Base-by-base conservation (phyloP, 2,329 filamentous ascomycete genomes). In the Sclerotinia spermophila region DNA sequence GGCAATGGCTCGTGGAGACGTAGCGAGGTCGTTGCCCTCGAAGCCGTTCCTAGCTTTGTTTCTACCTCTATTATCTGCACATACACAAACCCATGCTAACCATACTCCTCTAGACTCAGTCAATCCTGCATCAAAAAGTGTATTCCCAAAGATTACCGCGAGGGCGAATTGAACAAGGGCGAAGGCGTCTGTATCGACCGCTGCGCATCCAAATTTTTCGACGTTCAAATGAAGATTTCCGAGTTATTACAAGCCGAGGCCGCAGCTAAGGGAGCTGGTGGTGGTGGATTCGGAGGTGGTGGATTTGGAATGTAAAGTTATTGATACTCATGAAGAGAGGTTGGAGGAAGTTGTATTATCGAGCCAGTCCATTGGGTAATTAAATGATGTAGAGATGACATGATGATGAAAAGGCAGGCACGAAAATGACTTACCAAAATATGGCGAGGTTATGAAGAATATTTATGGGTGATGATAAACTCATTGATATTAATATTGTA, bases 181-280 rank as follows among this genome's bases (percentile, higher is more conserved):
- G 96, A 99, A 84, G 94, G 92, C 77, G 96, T 99, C 78, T 99
- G 96, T 85, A 90, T 99, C 77, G 96, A 99, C 84, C 93, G 96
- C 79, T 99, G 96, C 84, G 92, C 96, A 71, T 88, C 92, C 80
- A 99, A 99, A 86, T 99, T 98, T 86, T 97, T 99, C 84, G 95
- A 98, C 78, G 94, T 97, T 79, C 97, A 97, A 82, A 90, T 97
- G 86, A 98, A 97, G 86, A 93, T 98, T 72, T 95, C 92, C 79
- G 94, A 98, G 84, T 93, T 96, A 84, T 94, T 98, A 89, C 94
- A 97, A 84, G 89, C 90, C 75, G 92, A 97, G 82, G 92, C 92
- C 64, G 87, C 89, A 79, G 86, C 87, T 73, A 87, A 87, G 78
- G 87, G 89, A 72, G 86, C 83, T 55, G 85, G 83, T 48, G 83